Conservation (phyloP, 495 filamentous ascomycete genomes). For the Choiromyces venosus region DNA sequence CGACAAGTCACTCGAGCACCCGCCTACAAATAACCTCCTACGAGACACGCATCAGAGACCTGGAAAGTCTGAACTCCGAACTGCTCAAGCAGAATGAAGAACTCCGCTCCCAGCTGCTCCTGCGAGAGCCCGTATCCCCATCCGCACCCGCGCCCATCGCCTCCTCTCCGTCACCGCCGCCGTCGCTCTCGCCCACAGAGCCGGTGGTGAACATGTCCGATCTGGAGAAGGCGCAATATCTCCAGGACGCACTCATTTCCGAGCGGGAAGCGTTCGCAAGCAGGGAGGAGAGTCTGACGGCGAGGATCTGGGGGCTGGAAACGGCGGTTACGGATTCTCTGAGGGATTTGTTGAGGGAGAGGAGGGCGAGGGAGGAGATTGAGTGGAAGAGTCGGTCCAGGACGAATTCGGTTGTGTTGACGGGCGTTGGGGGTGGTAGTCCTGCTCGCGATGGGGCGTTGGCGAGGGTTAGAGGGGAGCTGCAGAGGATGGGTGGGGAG, state of each 20-base stretch:
- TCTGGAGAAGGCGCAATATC: constrained; percentile 8
- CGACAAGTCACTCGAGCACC: background rate
- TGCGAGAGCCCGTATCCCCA: constrained; percentile 7
- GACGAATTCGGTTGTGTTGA: background rate
- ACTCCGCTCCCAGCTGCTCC: too few relatives aligned
- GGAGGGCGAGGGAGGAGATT: constrained; percentile 27
- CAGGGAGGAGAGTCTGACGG: constrained; percentile 25
- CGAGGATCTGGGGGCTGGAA: constrained; percentile 23
- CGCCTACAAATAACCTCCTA: constrained; percentile 13
- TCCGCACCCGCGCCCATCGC: constrained; percentile 7
- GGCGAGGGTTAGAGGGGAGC: constrained; percentile 4
- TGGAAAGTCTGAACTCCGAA: constrained; percentile 24
- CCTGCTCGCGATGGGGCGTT: constrained; percentile 6
- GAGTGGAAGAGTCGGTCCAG: constrained; percentile 31
- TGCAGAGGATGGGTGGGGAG: constrained; percentile 21
- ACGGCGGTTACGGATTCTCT: constrained; percentile 29
- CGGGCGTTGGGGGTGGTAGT: background rate
- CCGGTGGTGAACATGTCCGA: background rate
- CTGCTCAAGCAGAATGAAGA: constrained; percentile 17
- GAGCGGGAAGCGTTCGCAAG: constrained; percentile 25
- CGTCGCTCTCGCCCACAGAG: background rate
- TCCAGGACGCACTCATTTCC: constrained; percentile 14
- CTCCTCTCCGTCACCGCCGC: background rate
- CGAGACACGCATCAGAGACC: constrained; percentile 25
- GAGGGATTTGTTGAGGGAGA: constrained; percentile 23